Conservation (phyloP, 768 basidiomycete genomes). For the Dioszegia crocea region DNA sequence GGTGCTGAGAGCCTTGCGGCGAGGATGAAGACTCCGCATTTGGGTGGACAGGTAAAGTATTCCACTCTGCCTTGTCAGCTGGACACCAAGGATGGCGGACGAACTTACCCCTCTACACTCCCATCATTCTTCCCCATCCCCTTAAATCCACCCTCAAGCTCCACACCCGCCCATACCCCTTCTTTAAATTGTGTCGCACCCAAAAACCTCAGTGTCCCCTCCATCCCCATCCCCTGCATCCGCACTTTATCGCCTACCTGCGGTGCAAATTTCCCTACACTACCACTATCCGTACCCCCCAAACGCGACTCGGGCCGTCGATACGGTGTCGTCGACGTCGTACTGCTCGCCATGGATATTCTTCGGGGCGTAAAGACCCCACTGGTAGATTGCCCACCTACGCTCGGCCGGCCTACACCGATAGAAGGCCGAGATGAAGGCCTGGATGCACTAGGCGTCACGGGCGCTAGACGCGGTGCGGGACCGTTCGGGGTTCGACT, state of each 20-base stretch:
- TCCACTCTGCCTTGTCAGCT: constrained; percentile 57
- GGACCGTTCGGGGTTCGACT: constrained; percentile 28
- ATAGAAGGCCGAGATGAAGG: constrained; percentile 24
- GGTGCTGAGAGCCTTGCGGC: constrained; percentile 73
- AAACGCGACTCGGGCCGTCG: constrained; percentile 38
- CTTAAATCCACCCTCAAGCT: constrained; percentile 74
- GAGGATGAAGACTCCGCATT: constrained; percentile 88
- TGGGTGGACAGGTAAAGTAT: constrained; percentile 79
- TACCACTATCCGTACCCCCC: background rate
- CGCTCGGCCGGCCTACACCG: constrained; percentile 11
- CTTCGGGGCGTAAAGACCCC: constrained; percentile 33
- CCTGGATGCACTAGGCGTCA: constrained; percentile 30
- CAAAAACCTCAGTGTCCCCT: constrained; percentile 73
- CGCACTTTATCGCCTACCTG: constrained; percentile 76
- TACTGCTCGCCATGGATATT: constrained; percentile 39
- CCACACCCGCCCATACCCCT: constrained; percentile 90
- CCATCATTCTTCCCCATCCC: constrained; percentile 97
- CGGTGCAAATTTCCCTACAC: constrained; percentile 27
- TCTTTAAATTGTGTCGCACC: constrained; percentile 84
- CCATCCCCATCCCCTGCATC: constrained; percentile 79
- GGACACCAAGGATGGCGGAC: background rate
- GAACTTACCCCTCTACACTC: constrained; percentile 74
- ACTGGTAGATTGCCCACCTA: constrained; percentile 14
- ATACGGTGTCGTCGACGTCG: constrained; percentile 34
- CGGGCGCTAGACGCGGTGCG: constrained; percentile 17